Conservation (phyloP, 2,329 filamentous ascomycete genomes). For the Thermomyces lanuginosus region DNA sequence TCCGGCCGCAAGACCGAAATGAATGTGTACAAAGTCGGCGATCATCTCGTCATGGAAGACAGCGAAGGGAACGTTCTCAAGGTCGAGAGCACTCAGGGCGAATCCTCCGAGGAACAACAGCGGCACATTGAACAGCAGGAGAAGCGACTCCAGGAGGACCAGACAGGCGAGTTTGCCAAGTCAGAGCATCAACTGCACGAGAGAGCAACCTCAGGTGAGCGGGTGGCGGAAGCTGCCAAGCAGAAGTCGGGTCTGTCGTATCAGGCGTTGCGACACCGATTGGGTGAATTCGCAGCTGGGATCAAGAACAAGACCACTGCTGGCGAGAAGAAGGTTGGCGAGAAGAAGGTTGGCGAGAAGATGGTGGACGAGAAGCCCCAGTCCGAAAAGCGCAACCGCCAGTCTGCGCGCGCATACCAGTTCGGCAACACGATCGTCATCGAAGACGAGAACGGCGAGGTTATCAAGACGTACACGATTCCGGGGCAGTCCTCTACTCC, state of each 20-base stretch:
- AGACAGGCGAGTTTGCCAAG: constrained; percentile 28
- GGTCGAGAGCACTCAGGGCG: constrained; percentile 36
- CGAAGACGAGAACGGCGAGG: constrained; percentile 51
- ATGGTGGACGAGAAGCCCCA: constrained; percentile 10
- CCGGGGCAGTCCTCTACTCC: constrained; percentile 21
- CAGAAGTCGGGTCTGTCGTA: constrained; percentile 18
- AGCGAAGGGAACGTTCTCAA: constrained; percentile 71
- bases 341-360: constrained; percentile 12
- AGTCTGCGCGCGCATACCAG: constrained; percentile 49
- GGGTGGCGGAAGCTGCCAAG: constrained; percentile 23
- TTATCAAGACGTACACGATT: constrained; percentile 53
- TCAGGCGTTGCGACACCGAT: constrained; percentile 30
- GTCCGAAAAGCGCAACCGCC: constrained; percentile 24
- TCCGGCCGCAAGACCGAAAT: constrained; percentile 28
- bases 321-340: constrained; percentile 10
- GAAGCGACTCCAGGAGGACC: constrained; percentile 38
- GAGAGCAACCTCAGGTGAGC: constrained; percentile 29
- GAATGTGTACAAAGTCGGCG: constrained; percentile 67
- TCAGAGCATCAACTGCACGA: constrained; percentile 29
- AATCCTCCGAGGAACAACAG: constrained; percentile 41
- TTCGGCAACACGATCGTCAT: constrained; percentile 57
- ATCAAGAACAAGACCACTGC: constrained; percentile 29
- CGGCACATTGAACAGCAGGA: constrained; percentile 39
- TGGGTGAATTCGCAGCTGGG: constrained; percentile 30
- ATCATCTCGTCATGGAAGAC: constrained; percentile 67